Base-by-base conservation (phyloP, 768 basidiomycete species). In the Cyclocybe cylindracea region DNA sequence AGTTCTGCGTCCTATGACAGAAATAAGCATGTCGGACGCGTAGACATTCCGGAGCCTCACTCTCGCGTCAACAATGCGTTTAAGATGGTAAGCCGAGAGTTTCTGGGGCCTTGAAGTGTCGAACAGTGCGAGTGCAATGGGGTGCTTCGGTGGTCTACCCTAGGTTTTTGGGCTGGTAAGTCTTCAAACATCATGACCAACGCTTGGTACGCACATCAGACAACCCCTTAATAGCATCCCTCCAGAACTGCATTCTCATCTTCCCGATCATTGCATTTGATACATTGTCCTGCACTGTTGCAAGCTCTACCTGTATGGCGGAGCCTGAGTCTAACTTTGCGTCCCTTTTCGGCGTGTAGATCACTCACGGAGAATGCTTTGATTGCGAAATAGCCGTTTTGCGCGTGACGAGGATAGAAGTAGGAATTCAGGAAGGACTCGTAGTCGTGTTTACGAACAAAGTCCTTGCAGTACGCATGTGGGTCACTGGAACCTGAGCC, bases 211-310 rank as follows among this genome's bases (percentile, higher is more conserved):
- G 65, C 61, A 88, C 91, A 63, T 86, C 79, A 60, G 72, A 72
- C 16, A 91, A 81, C 42, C 71, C 78, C 60, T 85, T 88, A 24
- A 93, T 62, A 10, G 88, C 84, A 62, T 94, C 90, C 59, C 83
- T 80, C 91, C 91, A 94, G 65, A 93, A 94, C 64, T 92, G 86
- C 74, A 91, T 80, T 57, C 89, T 78, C 79, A 92, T 89, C 65
- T 84, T 82, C n/a, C 90, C 91, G 50, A 94, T 83, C 36, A 79
- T 74, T 34, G 80, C 64, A 52, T 86, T 87, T 13, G 89, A 89
- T 10, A 90, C 87, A 36, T 78, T 73, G 54, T 94, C 92, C 66
- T 86, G 88, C 13, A 91, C 70, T 64, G 74, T 87, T 8, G 91
- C 86, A 48, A 93, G 69, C 65, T 94, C 91, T 48, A 89, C 80